Evolutionary conservation across 768 basidiomycete species (phyloP).

Genomic region (Russula lepida): DNA sequence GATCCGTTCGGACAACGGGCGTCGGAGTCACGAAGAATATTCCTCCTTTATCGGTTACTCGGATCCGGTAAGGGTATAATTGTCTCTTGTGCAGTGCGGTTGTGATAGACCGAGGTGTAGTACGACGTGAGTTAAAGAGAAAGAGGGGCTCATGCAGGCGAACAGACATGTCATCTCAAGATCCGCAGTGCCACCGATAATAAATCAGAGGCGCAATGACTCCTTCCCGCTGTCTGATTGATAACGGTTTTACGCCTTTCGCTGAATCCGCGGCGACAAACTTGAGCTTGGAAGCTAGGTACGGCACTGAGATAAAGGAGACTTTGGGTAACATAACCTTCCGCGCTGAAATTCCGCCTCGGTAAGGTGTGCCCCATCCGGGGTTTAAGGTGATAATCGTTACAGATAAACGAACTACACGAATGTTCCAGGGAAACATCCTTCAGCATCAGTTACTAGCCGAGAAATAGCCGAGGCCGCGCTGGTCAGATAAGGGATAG

Average conservation of each 20-base stretch:
- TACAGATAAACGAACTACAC: constrained; percentile 3
- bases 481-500: constrained; percentile 7
- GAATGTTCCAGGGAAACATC: constrained; percentile 15
- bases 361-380: neutral
- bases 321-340: constrained; percentile 1
- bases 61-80: neutral
- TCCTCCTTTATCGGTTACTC: neutral
- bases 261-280: neutral
- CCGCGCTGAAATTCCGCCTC: neutral
- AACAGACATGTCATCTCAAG: neutral
- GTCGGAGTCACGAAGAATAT: constrained; percentile 6
- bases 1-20: constrained; percentile 1
- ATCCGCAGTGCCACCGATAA: constrained; percentile 1
- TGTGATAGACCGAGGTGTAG: neutral
- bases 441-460: constrained; percentile 4
- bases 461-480: constrained; percentile 11
- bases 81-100: neutral
- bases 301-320: neutral
- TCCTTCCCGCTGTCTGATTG: neutral
- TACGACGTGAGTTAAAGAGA: neutral
- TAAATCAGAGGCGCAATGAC: neutral
- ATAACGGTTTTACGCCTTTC: neutral
- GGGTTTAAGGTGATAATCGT: neutral
- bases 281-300: neutral
- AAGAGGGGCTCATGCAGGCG: neutral